Evolutionary conservation across 495 filamentous ascomycete species (phyloP).

Genomic region (Penicillium egyptiacum): DNA sequence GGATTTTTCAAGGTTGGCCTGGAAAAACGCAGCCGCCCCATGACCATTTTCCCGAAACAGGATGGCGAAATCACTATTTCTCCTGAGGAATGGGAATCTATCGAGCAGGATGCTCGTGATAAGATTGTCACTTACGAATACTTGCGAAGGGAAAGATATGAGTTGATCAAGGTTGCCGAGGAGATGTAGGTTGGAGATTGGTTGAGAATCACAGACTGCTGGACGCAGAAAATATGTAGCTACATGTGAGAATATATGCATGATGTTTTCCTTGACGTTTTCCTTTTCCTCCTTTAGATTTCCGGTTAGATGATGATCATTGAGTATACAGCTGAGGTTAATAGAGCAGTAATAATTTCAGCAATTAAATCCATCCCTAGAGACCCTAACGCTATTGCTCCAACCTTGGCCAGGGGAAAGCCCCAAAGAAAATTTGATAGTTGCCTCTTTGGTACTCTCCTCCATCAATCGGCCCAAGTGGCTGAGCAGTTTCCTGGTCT

Average conservation of each 20-base stretch:
- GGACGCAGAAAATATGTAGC: neutral
- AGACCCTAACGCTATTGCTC: no score
- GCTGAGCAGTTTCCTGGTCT: conserved; percentile 17
- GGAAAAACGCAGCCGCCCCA: neutral
- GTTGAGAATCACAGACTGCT: neutral
- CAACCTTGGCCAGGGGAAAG: no score
- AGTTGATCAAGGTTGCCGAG: neutral
- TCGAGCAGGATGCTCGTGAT: neutral
- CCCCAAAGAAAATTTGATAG: no score
- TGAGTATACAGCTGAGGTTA: no score
- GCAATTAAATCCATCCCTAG: no score
- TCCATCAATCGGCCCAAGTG: no score
- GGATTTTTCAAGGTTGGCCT: conserved; percentile 1
- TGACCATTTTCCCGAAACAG: conserved; percentile 1
- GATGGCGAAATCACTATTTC: conserved; percentile 1
- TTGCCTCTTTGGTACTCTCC: no score
- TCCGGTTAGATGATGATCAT: accelerated
- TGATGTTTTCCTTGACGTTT: neutral
- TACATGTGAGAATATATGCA: neutral
- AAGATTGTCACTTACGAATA: neutral
- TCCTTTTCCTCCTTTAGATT: neutral
- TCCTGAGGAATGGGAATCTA: neutral
- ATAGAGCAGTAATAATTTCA: no score
- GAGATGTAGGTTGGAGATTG: neutral
- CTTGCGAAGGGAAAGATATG: neutral